phyloP scores from a whole-genome alignment of 768 basidiomycete genomes.

The Baorangia bicolor region DNA sequence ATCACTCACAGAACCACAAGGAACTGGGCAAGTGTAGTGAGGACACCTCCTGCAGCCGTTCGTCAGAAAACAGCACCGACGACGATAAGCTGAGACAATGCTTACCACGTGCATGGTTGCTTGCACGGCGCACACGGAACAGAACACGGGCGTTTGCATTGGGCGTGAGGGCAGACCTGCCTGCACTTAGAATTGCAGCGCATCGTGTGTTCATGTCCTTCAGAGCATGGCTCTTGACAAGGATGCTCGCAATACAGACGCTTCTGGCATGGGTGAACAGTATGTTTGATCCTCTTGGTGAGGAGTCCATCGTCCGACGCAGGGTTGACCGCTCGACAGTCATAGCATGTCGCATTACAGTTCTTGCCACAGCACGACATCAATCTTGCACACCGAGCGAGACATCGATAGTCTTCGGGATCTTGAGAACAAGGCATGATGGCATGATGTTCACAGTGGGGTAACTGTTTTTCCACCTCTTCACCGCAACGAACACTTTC shows the following conservation, averaged over 20 bases:
- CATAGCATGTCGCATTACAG: conserved; percentile 49
- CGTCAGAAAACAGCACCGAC: conserved; percentile 1
- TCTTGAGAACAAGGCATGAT: conserved; percentile 48
- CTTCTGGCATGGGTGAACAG: conserved; percentile 49
- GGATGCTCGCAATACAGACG: conserved; percentile 54
- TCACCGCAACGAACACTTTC: conserved; percentile 43
- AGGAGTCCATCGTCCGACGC: background rate
- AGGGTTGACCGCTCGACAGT: conserved; percentile 41
- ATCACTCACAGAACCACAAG: conserved; percentile 64
- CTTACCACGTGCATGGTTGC: conserved; percentile 56
- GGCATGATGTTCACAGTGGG: conserved; percentile 53
- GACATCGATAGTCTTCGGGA: conserved; percentile 40
- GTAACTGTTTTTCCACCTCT: conserved; percentile 43
- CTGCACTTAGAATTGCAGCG: conserved; percentile 48
- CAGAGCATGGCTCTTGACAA: conserved; percentile 50
- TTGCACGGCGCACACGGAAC: conserved; percentile 61
- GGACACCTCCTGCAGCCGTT: conserved; percentile 44
- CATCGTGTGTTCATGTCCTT: conserved; percentile 47
- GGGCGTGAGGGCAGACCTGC: conserved; percentile 54
- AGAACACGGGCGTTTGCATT: conserved; percentile 49
- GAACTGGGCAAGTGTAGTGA: conserved; percentile 56
- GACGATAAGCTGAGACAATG: background rate
- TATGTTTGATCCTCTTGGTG: conserved; percentile 38
- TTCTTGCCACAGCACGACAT: conserved; percentile 54
- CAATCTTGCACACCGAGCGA: conserved; percentile 38